These are phyloP conservation scores for Breviolum minutum DNA, from an alignment of 73 alveolate species.

Conservation along the genomic window DNA sequence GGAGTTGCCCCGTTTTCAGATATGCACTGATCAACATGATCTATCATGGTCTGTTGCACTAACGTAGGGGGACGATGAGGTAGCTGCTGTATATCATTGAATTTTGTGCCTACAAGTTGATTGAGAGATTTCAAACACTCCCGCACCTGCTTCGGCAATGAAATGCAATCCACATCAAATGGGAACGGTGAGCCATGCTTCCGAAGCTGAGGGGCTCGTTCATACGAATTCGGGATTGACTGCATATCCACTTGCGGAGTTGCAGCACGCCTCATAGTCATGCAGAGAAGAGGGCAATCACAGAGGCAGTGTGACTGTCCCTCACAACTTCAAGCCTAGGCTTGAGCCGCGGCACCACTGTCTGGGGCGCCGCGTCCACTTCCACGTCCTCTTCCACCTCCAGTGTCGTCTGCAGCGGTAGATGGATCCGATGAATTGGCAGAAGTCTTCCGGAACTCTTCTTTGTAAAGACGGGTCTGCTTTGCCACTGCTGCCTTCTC, in stretches of 20 bases:
- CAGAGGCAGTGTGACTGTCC: no score
- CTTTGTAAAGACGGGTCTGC: slow-evolving; percentile 19
- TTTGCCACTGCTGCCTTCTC: slow-evolving; percentile 8
- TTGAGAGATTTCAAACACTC: neutral
- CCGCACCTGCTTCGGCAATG: neutral
- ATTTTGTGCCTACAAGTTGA: slow-evolving; percentile 17
- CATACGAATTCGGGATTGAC: no score
- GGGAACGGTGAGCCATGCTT: slow-evolving; percentile 36
- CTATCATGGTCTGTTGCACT: neutral
- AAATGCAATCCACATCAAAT: neutral
- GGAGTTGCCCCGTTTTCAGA: slow-evolving; percentile 13
- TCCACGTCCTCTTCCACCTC: no score
- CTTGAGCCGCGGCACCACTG: no score
- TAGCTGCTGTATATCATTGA: slow-evolving; percentile 23
- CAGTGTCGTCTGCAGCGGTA: neutral
- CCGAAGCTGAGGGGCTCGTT: neutral
- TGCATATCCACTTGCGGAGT: no score
- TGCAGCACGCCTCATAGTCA: no score
- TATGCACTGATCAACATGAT: neutral
- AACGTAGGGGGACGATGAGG: slow-evolving; percentile 53
- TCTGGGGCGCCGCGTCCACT: no score
- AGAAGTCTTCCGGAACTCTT: neutral
- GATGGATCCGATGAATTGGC: no score
- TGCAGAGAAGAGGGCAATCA: no score
- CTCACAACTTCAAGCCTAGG: no score